These are phyloP conservation scores for Auricularia cornea DNA, from an alignment of 768 basidiomycete genomes.

Conservation along the genomic window DNA sequence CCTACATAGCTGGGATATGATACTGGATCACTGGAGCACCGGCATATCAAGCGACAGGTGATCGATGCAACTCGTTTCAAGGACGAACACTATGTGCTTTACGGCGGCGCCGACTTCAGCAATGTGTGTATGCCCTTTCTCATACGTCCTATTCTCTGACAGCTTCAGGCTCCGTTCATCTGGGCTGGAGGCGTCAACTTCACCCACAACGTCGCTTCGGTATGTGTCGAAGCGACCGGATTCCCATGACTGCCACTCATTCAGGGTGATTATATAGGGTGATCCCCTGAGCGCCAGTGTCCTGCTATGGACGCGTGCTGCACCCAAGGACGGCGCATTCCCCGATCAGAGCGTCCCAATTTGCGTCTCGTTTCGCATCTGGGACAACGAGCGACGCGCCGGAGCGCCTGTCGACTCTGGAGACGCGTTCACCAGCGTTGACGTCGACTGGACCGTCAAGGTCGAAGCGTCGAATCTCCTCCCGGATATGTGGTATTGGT, in stretches of 20 bases:
- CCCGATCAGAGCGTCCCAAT: constrained; percentile 8
- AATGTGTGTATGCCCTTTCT: neutral
- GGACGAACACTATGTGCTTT: constrained; percentile 3
- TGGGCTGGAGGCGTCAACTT: constrained; percentile 7
- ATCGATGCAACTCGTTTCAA: neutral
- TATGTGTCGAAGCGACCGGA: neutral
- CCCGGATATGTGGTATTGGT: constrained; percentile 5
- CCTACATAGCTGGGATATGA: neutral
- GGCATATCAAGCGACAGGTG: neutral
- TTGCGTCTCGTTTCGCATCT: constrained; percentile 7
- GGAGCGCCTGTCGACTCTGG: constrained; percentile 7
- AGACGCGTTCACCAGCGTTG: constrained; percentile 14
- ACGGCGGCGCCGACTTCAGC: constrained; percentile 1
- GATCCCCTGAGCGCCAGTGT: constrained; percentile 16
- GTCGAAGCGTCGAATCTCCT: constrained; percentile 16
- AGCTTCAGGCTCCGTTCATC: neutral
- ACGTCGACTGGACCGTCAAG: constrained; percentile 20
- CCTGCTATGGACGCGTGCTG: constrained; percentile 17
- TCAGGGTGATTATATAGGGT: constrained; percentile 2
- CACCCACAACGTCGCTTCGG: constrained; percentile 16
- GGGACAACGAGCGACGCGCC: neutral
- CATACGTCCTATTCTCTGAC: neutral
- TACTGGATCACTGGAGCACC: neutral
- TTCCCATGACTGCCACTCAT: neutral
- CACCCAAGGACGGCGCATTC: constrained; percentile 3